Conservation (phyloP, 805 yeast species). For the Yarrowia sp. region DNA sequence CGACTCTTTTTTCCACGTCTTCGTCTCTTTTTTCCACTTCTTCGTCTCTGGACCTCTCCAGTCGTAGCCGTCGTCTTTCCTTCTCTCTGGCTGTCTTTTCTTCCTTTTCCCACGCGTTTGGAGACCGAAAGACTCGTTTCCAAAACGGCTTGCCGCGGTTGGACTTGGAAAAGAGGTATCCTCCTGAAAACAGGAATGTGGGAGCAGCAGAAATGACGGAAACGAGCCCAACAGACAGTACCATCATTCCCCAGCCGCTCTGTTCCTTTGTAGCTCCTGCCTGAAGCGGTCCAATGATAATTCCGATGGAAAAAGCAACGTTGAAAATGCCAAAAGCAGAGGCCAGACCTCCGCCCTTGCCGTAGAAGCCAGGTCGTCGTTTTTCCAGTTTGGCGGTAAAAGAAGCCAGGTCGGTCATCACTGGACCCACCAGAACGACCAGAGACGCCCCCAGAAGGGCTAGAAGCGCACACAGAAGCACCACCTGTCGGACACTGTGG, state of each 20-base stretch:
- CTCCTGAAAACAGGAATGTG: conserved; percentile 35
- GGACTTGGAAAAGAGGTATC: conserved; percentile 26
- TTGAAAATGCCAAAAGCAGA: conserved; percentile 39
- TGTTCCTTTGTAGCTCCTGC: conserved; percentile 32
- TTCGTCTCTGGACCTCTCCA: neutral
- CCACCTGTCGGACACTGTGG: conserved; percentile 31
- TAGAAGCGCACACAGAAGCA: conserved; percentile 34
- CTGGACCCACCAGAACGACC: conserved; percentile 32
- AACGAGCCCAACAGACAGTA: conserved; percentile 31
- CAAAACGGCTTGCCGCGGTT: neutral
- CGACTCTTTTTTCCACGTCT: neutral
- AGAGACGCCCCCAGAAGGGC: conserved; percentile 33
- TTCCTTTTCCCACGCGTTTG: conserved; percentile 2
- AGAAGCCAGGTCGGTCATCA: conserved; percentile 35
- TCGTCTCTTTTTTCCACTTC: neutral
- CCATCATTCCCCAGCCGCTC: conserved; percentile 33
- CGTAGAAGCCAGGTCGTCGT: conserved; percentile 34
- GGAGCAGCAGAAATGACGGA: conserved; percentile 30
- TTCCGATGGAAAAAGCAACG: conserved; percentile 37
- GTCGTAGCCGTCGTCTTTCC: neutral
- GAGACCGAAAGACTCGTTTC: neutral
- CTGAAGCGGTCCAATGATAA: conserved; percentile 38
- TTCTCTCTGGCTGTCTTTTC: neutral
- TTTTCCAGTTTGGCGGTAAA: conserved; percentile 32
- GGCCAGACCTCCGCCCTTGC: conserved; percentile 37